Conservation (phyloP, 2,329 filamentous ascomycete species). For the Neospermospora avenae region DNA sequence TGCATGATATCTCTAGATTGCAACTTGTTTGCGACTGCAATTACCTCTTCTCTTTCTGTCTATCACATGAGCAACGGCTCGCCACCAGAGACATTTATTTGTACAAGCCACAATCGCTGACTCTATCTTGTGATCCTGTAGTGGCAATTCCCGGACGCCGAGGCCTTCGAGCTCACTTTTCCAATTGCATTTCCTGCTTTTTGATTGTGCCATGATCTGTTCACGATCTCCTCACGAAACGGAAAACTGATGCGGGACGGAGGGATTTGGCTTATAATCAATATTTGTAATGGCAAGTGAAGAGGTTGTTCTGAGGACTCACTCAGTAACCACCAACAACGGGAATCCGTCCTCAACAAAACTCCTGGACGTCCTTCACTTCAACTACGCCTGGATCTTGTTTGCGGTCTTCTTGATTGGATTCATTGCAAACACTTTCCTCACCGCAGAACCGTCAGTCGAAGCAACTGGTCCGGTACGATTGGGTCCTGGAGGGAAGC, state of each 20-base stretch:
- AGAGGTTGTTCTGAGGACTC: constrained; percentile 25
- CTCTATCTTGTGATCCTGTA: constrained; percentile 27
- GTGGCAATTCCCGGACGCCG: constrained; percentile 26
- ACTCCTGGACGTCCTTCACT: constrained; percentile 33
- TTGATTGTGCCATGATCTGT: constrained; percentile 32
- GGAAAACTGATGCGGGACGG: constrained; percentile 33
- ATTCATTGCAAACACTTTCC: constrained; percentile 59
- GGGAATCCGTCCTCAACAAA: constrained; percentile 5
- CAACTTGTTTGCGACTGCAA: neutral
- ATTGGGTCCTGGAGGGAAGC: constrained; percentile 84
- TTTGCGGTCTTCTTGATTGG: constrained; percentile 60
- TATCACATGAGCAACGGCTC: constrained; percentile 22
- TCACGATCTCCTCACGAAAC: constrained; percentile 21
- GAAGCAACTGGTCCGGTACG: constrained; percentile 39
- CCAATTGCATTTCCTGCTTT: constrained; percentile 20
- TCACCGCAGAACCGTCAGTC: constrained; percentile 42
- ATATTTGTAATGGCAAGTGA: constrained; percentile 34
- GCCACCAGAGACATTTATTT: constrained; percentile 16
- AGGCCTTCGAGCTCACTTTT: constrained; percentile 24
- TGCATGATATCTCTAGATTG: neutral
- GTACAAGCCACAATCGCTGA: constrained; percentile 27
- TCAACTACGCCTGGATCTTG: constrained; percentile 60
- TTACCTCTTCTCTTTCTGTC: neutral
- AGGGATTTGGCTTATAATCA: constrained; percentile 22
- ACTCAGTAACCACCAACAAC: constrained; percentile 10